A percentile compares a stretch with the other conserved stretches of the same genome.
Evolutionary conservation across 495 filamentous ascomycete species (phyloP).

Genomic region (Pyronema omphalodes): DNA sequence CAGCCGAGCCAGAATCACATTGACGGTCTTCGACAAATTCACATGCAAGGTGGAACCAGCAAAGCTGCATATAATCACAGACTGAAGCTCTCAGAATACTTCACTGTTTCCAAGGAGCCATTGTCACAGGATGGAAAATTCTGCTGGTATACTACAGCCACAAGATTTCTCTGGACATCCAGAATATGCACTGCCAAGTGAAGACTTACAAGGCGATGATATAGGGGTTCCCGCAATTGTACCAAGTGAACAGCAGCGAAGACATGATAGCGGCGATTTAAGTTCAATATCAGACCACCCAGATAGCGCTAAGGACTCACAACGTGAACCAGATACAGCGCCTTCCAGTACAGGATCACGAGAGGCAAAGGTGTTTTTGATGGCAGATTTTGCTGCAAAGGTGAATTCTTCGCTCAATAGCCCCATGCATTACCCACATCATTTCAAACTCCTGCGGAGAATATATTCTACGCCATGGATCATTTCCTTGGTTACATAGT

Average conservation of each 20-base stretch:
- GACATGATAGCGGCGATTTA: background rate
- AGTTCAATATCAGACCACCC: background rate
- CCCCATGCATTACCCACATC: background rate
- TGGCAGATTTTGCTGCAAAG: slow-evolving; percentile 69
- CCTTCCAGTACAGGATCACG: slow-evolving; percentile 9
- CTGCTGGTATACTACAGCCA: no score
- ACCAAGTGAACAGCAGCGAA: background rate
- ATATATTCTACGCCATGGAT: no score
- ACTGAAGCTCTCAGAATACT: no score
- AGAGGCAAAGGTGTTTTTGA: slow-evolving; percentile 30
- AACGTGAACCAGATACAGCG: background rate
- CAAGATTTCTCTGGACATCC: background rate
- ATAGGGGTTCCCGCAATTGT: background rate
- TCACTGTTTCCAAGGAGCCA: no score
- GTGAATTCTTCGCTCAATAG: slow-evolving; percentile 24
- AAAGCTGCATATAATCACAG: no score
- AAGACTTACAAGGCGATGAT: background rate
- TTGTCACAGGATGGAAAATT: no score
- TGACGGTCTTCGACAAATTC: no score
- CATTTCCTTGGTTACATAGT: background rate
- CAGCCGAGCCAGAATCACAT: slow-evolving; percentile 6
- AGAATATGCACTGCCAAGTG: background rate
- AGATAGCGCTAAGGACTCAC: background rate
- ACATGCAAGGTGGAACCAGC: no score
- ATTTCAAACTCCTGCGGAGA: no score